Conservation (phyloP, 1,139 yeast species). For the Yamadazyma buinensis region DNA sequence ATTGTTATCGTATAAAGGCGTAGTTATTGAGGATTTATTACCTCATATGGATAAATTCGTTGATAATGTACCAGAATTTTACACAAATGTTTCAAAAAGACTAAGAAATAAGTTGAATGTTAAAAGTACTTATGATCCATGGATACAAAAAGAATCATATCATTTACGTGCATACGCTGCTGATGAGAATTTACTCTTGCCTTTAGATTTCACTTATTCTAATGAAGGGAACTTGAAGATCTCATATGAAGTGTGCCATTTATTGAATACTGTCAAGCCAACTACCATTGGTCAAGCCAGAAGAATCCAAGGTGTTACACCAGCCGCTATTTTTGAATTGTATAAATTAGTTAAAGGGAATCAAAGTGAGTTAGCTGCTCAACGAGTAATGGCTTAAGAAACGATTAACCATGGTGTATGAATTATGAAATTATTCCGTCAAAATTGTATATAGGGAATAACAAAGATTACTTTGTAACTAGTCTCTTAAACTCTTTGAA, state of each 20-base stretch:
- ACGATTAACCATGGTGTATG: too few species aligned
- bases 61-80: slow-evolving; percentile 17
- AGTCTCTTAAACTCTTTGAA: too few species aligned
- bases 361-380: slow-evolving; percentile 18
- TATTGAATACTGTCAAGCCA: slow-evolving; percentile 76
- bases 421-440: too few species aligned
- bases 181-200: slow-evolving; percentile 72
- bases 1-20: slow-evolving; percentile 37
- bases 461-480: too few species aligned
- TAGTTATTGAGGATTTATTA: slow-evolving; percentile 25
- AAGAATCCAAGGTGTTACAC: slow-evolving; percentile 91
- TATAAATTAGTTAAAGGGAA: slow-evolving; percentile 41
- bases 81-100: slow-evolving; percentile 42
- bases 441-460: too few species aligned
- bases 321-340: slow-evolving; percentile 73
- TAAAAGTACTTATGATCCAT: slow-evolving; percentile 82
- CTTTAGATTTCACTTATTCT: slow-evolving; percentile 60
- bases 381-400: slow-evolving; percentile 6
- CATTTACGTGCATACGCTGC: slow-evolving; percentile 75
- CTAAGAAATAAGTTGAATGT: slow-evolving; percentile 62
- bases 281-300: slow-evolving; percentile 92
- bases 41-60: slow-evolving; percentile 28
- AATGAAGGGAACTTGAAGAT: slow-evolving; percentile 43
- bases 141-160: slow-evolving; percentile 67
- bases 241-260: slow-evolving; percentile 70